phyloP scores from a whole-genome alignment of 768 basidiomycete species.

The Nevesoporus exiguus region DNA sequence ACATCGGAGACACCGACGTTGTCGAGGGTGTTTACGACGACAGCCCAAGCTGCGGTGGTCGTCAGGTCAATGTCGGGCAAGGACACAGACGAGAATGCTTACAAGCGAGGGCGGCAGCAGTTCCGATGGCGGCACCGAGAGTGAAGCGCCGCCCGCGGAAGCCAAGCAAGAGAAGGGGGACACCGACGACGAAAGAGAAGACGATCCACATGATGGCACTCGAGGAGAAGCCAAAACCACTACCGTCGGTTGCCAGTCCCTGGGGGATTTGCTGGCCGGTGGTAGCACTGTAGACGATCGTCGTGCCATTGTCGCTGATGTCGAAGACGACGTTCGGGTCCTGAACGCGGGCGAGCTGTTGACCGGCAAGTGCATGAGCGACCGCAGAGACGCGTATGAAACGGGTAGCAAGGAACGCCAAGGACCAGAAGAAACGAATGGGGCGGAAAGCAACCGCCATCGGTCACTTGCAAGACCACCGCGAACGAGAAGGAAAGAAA shows the following conservation, averaged over 20 bases:
- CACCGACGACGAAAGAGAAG: constrained; percentile 49
- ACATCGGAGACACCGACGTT: constrained; percentile 50
- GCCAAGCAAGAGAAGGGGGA: constrained; percentile 53
- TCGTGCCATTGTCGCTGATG: constrained; percentile 32
- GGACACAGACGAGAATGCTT: constrained; percentile 16
- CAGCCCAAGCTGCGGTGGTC: constrained; percentile 48
- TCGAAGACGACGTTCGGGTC: constrained; percentile 32
- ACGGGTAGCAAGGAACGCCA: constrained; percentile 15
- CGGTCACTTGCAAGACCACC: constrained; percentile 18
- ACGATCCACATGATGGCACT: constrained; percentile 58
- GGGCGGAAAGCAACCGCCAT: constrained; percentile 27
- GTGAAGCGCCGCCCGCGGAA: constrained; percentile 56
- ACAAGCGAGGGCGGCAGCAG: constrained; percentile 48
- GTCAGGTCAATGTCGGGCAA: background rate
- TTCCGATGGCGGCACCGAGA: constrained; percentile 50
- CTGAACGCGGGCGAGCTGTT: constrained; percentile 21
- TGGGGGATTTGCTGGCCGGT: constrained; percentile 48
- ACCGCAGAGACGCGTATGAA: constrained; percentile 11
- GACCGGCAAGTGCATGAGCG: background rate
- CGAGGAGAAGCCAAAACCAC: constrained; percentile 45
- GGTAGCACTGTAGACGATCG: constrained; percentile 41
- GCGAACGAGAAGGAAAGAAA: constrained; percentile 1
- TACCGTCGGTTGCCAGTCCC: constrained; percentile 56
- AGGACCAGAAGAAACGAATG: constrained; percentile 10
- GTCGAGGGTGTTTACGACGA: constrained; percentile 54